Evolutionary conservation across 1,284 basidiomycete species (phyloP), one percentile per base, ranked within the genome.

Genomic region (Heterobasidion annosum): DNA sequence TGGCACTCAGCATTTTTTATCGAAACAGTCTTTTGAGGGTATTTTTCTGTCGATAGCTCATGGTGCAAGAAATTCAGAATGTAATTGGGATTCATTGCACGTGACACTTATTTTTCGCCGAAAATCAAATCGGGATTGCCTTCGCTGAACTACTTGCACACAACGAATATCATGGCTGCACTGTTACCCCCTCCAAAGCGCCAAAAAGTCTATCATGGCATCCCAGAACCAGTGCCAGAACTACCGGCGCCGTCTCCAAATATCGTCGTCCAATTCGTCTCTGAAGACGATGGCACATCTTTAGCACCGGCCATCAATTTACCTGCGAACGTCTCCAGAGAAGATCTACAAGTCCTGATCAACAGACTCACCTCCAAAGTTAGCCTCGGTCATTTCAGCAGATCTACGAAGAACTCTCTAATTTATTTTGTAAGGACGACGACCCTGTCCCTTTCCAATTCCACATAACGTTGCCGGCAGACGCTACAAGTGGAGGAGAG

Each of bases 361-460:
- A 98, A 98, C 70, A 91, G 85, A 67, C 72, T 97, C 9, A 80
- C 80, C 50, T 80, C 81, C 19, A 82, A 86, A 70, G 90, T 88
- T 60, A 63, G 76, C 68, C 13, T 7, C 49, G 33, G 37, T 52
- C 51, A 56, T 56, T 35, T 43, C 50, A 32, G 43, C 18, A 44
- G 19, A 15, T 49, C 40, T 7, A 19, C 13, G 8, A 8, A 18
- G 34, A 51, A n/a, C 34, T 44, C 51, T 40, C 33, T 25, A 8
- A 16, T 18, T 12, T 35, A 51, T 25, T 50, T 51, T 35, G 44
- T n/a, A 65, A 92, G 79, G 78, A 83, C 55, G 92, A 94, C 62
- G 92, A 96, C 61, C 91, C 92, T 37, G 81, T 92, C 18, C 93
- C 93, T 7, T 97, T 92, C 65, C 77, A 88, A 25, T 96, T 97